These are phyloP conservation scores for Drosera spatulata DNA, from an alignment of 179 eudicot species.

Conservation along the genomic window DNA sequence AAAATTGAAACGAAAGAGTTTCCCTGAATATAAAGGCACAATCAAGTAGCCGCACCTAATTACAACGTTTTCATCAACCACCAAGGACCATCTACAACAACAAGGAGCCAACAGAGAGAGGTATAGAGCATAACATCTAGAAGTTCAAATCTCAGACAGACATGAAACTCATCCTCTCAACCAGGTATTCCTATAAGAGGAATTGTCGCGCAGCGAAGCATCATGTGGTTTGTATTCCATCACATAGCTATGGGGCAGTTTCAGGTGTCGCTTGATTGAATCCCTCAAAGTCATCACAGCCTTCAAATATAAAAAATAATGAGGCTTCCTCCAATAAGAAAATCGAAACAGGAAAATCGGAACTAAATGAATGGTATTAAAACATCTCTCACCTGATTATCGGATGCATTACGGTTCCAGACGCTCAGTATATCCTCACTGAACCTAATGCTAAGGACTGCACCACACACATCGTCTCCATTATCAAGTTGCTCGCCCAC, in stretches of 20 bases:
- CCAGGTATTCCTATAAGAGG: constrained; percentile 94
- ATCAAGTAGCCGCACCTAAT: too few relatives aligned
- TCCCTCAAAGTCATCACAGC: constrained; percentile 90
- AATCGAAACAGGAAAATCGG: background rate
- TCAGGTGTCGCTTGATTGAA: constrained; percentile 77
- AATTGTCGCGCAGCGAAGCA: constrained; percentile 89
- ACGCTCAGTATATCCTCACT: constrained; percentile 90
- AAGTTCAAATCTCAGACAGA: background rate
- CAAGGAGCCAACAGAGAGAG: too few relatives aligned
- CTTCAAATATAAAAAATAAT: constrained; percentile 18
- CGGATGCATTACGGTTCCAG: constrained; percentile 93
- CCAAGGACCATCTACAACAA: too few relatives aligned
- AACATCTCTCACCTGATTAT: constrained; percentile 50
- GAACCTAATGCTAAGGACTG: constrained; percentile 80
- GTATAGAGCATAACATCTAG: too few relatives aligned
- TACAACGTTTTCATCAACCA: too few relatives aligned
- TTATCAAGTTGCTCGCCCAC: constrained; percentile 91
- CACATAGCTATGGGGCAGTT: constrained; percentile 80
- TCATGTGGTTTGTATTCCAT: constrained; percentile 97
- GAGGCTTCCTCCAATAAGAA: background rate
- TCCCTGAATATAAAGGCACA: too few relatives aligned
- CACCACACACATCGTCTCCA: constrained; percentile 83
- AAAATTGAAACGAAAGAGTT: too few relatives aligned
- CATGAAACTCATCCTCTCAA: constrained; percentile 45
- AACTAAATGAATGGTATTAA: too few relatives aligned